Percentiles rank a stretch among this genome's conserved stretches.
Conservation (phyloP, 2,329 filamentous ascomycete species). For the Penicillium janthinellum region DNA sequence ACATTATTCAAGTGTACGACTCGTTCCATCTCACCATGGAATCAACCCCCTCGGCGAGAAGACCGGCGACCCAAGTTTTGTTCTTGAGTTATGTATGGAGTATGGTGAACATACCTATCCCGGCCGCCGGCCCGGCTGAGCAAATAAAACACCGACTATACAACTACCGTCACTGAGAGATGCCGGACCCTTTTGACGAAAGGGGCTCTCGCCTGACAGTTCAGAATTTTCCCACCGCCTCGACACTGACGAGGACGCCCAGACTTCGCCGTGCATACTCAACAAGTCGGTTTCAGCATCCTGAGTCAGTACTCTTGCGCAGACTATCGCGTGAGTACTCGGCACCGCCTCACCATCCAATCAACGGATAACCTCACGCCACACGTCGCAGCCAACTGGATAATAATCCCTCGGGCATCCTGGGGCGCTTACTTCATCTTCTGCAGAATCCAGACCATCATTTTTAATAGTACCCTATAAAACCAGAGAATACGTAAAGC, state of each 20-base stretch:
- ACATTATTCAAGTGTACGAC: too few relatives aligned
- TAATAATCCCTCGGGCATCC: slow-evolving; percentile 3
- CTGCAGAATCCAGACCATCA: neutral
- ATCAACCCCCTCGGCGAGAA: too few relatives aligned
- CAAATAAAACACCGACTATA: too few relatives aligned
- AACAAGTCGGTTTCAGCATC: neutral
- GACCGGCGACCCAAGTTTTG: too few relatives aligned
- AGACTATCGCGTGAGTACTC: slow-evolving; percentile 1
- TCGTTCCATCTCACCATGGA: too few relatives aligned
- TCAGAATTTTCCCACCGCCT: neutral
- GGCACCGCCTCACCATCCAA: neutral
- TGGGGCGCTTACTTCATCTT: slow-evolving; percentile 1
- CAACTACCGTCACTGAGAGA: too few relatives aligned
- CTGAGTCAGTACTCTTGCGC: neutral
- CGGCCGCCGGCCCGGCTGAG: too few relatives aligned
- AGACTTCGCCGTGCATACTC: neutral
- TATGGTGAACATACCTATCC: too few relatives aligned
- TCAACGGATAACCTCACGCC: neutral
- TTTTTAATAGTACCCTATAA: neutral
- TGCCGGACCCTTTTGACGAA: too few relatives aligned
- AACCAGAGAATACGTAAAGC: slow-evolving; percentile 4
- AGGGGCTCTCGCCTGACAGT: too few relatives aligned
- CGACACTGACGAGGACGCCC: neutral
- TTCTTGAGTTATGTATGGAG: too few relatives aligned
- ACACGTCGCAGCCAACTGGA: neutral